Percentiles rank a stretch among this genome's conserved stretches.
phyloP scores from a whole-genome alignment of 345 rosid genomes.

The Rhodamnia argentea region DNA sequence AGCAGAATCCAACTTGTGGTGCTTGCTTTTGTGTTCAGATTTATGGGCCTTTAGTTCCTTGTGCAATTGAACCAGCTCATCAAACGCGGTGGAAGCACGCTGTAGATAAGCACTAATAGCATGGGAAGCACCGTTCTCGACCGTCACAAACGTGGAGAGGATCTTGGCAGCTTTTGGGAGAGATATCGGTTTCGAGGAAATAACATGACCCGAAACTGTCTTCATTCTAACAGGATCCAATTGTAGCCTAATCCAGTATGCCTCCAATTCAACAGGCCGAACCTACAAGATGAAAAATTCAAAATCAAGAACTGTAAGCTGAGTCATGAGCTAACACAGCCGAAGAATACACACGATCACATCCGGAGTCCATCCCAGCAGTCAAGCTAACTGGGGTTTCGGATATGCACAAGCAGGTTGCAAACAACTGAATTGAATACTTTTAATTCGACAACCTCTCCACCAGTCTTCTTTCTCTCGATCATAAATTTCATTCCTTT shows the following conservation, averaged over 20 bases:
- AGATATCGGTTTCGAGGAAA: conserved; percentile 2
- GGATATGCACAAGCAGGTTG: not conserved
- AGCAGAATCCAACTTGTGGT: not conserved
- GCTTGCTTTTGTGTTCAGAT: not conserved
- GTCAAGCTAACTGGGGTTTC: not conserved
- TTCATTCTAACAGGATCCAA: not conserved
- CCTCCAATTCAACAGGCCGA: not conserved
- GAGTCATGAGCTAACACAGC: not conserved
- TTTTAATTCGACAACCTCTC: not conserved
- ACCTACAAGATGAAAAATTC: not conserved
- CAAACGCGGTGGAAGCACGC: conserved; percentile 4
- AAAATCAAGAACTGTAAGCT: not conserved
- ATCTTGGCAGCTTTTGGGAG: conserved; percentile 9
- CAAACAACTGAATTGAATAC: not conserved
- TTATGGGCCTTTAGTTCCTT: conserved; percentile 2
- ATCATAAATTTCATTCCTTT: not conserved
- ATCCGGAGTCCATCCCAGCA: not conserved
- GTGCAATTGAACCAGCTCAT: conserved; percentile 9
- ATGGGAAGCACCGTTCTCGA: conserved; percentile 4
- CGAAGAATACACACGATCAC: not conserved
- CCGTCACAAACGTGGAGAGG: conserved; percentile 5
- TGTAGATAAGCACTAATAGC: conserved; percentile 1
- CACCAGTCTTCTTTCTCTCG: not conserved
- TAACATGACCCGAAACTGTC: not conserved
- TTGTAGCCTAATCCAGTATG: not conserved